phyloP scores from a whole-genome alignment of 2,329 filamentous ascomycete genomes.

The Boeremia exigua region DNA sequence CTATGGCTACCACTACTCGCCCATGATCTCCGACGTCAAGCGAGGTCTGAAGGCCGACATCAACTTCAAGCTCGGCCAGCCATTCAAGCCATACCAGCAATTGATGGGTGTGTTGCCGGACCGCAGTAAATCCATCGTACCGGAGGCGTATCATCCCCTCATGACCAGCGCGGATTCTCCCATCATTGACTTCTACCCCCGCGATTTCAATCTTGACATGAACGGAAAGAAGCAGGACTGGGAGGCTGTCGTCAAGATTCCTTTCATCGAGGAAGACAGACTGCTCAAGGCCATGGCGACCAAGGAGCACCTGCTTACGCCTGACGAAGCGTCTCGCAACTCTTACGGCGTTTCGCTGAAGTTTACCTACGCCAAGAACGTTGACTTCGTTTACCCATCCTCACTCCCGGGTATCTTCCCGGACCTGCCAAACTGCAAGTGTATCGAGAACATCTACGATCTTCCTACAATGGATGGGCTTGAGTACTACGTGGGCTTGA shows the following conservation, averaged over 20 bases:
- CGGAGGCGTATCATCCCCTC: conserved; percentile 81
- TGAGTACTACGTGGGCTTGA: conserved; percentile 81
- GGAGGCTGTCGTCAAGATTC: conserved; percentile 99
- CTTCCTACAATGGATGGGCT: conserved; percentile 90
- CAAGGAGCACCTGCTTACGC: conserved; percentile 77
- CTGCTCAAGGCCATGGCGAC: conserved; percentile 85
- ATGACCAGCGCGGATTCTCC: conserved; percentile 92
- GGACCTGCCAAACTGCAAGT: conserved; percentile 83
- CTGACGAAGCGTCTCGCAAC: conserved; percentile 82
- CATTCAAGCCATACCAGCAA: conserved; percentile 94
- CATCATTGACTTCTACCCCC: conserved; percentile 96
- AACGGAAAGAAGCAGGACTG: conserved; percentile 99
- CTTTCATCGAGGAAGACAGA: conserved; percentile 93
- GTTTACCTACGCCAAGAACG: conserved; percentile 81
- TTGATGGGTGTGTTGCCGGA: conserved; percentile 98
- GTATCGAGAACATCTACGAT: conserved; percentile 95
- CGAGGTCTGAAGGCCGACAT: conserved; percentile 86
- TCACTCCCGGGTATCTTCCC: conserved; percentile 90
- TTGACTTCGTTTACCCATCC: conserved; percentile 84
- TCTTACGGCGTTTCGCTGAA: conserved; percentile 91
- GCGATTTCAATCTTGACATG: conserved; percentile 98
- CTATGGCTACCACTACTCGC: conserved; percentile 95
- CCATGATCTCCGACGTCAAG: conserved; percentile 94
- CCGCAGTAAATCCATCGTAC: conserved; percentile 96
- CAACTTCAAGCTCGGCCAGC: conserved; percentile 91